A percentile compares a stretch with the other conserved stretches of the same genome.
Conservation (phyloP, 257 asterid species). For the Nicotiana sylvestris region DNA sequence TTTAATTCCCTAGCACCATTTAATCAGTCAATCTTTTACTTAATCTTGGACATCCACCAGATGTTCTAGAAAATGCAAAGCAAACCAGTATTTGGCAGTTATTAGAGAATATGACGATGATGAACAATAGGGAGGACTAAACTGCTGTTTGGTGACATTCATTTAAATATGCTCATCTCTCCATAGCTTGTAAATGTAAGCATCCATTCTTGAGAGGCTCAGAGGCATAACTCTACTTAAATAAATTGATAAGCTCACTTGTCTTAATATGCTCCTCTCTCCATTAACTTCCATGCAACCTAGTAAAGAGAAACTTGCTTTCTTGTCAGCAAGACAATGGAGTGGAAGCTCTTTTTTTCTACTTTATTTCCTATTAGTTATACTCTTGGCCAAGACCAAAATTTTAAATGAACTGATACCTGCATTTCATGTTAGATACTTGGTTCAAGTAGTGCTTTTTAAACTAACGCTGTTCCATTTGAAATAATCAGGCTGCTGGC, state of each 20-base stretch:
- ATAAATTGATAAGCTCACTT: neutral
- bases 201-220: neutral
- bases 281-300: neutral
- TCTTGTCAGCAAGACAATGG: neutral
- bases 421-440: neutral
- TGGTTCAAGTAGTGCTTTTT: neutral
- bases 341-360: neutral
- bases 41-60: neutral
- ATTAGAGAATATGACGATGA: neutral
- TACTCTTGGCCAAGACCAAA: neutral
- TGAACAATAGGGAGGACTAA: neutral
- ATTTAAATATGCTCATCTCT: neutral
- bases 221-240: neutral
- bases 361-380: neutral
- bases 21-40: neutral
- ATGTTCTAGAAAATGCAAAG: neutral
- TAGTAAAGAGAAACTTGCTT: neutral
- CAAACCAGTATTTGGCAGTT: neutral
- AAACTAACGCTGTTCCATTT: neutral
- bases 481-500: conserved; percentile 49
- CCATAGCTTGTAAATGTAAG: neutral
- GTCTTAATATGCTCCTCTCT: conserved; percentile 3
- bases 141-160: neutral
- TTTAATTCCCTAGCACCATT: neutral
- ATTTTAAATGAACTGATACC: neutral